phyloP scores from a whole-genome alignment of 139 green algal species.

The Yamagishiella unicocca region DNA sequence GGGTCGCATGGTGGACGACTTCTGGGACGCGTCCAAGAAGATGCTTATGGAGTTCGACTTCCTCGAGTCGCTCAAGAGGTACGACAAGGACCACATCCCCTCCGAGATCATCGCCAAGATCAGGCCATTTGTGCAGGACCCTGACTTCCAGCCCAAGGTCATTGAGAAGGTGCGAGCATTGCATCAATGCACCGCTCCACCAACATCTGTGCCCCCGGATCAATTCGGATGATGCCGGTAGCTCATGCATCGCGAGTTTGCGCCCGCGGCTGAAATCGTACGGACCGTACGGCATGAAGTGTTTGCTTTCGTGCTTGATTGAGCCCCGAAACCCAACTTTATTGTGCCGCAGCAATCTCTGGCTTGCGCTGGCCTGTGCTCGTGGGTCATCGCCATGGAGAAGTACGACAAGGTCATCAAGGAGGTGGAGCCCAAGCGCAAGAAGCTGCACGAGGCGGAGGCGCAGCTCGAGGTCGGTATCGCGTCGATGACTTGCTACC shows the following conservation, averaged over 20 bases:
- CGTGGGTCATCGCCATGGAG: constrained; percentile 82
- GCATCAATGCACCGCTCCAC: too few relatives aligned
- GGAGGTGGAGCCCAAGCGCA: constrained; percentile 82
- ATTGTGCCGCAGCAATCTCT: constrained; percentile 31
- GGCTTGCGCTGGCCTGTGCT: constrained; percentile 82
- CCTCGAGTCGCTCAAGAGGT: constrained; percentile 69
- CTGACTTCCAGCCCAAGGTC: constrained; percentile 66
- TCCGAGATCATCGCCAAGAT: constrained; percentile 68
- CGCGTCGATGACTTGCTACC: too few relatives aligned
- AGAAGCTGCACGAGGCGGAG: constrained; percentile 73
- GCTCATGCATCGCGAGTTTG: too few relatives aligned
- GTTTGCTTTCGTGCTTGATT: too few relatives aligned
- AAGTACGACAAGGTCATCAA: constrained; percentile 79
- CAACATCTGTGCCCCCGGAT: too few relatives aligned
- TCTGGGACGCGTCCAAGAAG: constrained; percentile 77
- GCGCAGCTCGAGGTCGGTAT: constrained; percentile 60
- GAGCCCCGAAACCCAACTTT: too few relatives aligned
- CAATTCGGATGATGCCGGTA: too few relatives aligned
- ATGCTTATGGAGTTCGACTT: constrained; percentile 83
- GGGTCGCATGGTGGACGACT: constrained; percentile 88
- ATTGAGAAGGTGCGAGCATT: constrained; percentile 65
- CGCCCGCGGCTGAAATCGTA: too few relatives aligned
- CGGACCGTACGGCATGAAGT: too few relatives aligned
- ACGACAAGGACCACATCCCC: constrained; percentile 85
- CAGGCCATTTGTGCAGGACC: constrained; percentile 61